Conservation (phyloP, 306 rosid species). For the Morella rubra region DNA sequence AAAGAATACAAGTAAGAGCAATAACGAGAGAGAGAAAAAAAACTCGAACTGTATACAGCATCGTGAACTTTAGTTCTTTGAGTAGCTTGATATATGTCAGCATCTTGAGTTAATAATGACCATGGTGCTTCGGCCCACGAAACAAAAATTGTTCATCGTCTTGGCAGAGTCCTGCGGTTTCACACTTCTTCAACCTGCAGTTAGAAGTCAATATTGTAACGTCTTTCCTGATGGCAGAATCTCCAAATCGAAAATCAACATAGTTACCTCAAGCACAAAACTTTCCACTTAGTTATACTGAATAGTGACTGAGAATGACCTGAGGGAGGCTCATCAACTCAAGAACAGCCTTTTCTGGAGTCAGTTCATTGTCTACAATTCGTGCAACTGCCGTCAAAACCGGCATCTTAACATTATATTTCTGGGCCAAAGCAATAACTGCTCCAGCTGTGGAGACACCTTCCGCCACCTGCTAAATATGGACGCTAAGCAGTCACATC, state of each 20-base stretch:
- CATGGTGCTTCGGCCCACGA: no score
- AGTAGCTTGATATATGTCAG: neutral
- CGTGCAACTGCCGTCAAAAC: constrained; percentile 97
- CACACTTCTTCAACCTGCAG: constrained; percentile 64
- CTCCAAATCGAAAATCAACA: neutral
- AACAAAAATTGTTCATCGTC: constrained; percentile 1
- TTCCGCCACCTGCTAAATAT: constrained; percentile 70
- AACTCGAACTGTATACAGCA: constrained; percentile 20
- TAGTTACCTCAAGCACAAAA: no score
- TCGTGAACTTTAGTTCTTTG: constrained; percentile 16
- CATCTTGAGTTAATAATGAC: neutral
- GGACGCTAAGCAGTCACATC: neutral
- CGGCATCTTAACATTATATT: constrained; percentile 88
- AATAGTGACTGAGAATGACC: constrained; percentile 43
- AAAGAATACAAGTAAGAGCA: neutral
- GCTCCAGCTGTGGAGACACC: constrained; percentile 97
- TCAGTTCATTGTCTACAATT: constrained; percentile 76
- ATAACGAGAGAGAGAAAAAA: constrained; percentile 31
- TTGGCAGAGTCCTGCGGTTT: constrained; percentile 5
- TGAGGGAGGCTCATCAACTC: constrained; percentile 93
- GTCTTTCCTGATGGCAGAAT: neutral
- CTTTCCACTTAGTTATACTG: neutral
- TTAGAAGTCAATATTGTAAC: neutral
- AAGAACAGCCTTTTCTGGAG: constrained; percentile 84
- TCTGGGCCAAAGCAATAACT: constrained; percentile 86